Percentiles rank a stretch among this genome's conserved stretches.
Conservation (phyloP, 1,139 yeast genomes). For the Candida sojae region DNA sequence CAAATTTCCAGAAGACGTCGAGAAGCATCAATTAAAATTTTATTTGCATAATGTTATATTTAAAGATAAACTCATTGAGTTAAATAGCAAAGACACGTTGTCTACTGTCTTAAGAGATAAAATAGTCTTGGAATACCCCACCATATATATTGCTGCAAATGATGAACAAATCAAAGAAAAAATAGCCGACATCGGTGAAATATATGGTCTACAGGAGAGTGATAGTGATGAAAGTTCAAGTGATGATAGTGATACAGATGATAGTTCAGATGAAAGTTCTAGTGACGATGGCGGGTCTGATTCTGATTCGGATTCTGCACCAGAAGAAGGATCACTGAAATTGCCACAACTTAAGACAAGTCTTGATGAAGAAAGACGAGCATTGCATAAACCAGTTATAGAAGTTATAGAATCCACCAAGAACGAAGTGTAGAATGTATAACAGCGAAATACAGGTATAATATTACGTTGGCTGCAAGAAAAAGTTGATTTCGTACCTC, state of each 20-base stretch:
- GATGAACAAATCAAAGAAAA: constrained; percentile 16
- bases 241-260: constrained; percentile 14
- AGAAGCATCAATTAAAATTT: constrained; percentile 26
- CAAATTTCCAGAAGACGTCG: constrained; percentile 14
- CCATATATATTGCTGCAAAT: constrained; percentile 48
- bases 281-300: constrained; percentile 7
- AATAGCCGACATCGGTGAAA: constrained; percentile 17
- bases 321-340: constrained; percentile 23
- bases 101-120: constrained; percentile 53
- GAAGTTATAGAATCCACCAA: constrained; percentile 1
- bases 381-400: background rate
- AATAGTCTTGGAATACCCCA: constrained; percentile 77
- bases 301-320: constrained; percentile 15
- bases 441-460: background rate
- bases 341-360: constrained; percentile 8
- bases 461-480: background rate
- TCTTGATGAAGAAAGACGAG: background rate
- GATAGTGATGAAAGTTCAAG: constrained; percentile 6
- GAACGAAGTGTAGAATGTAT: background rate
- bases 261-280: constrained; percentile 11
- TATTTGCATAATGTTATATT: constrained; percentile 36
- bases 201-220: constrained; percentile 18
- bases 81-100: constrained; percentile 25
- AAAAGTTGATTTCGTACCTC: background rate
- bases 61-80: constrained; percentile 22